phyloP scores from a whole-genome alignment of 2,329 filamentous ascomycete species.

The Diplodia intermedia region DNA sequence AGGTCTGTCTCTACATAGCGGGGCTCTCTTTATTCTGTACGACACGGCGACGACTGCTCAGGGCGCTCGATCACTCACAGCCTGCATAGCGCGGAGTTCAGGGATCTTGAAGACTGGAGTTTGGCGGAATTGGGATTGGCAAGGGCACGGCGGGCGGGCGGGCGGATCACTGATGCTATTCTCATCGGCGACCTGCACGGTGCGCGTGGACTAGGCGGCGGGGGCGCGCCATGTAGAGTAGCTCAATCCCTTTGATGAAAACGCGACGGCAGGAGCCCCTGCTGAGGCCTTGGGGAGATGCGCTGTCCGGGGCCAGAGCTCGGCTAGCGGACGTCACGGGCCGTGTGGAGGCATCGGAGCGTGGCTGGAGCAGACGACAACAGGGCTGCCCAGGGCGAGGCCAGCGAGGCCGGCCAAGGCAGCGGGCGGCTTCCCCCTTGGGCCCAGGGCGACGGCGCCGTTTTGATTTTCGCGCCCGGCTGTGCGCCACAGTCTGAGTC shows the following conservation, averaged over 20 bases:
- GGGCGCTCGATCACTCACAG: conserved; percentile 9
- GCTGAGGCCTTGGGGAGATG: neutral
- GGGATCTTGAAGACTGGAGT: conserved; percentile 27
- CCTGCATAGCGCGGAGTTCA: conserved; percentile 31
- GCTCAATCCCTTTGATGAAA: conserved; percentile 23
- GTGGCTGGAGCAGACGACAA: neutral
- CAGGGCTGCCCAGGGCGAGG: neutral
- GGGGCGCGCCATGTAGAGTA: conserved; percentile 24
- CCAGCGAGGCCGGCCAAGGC: neutral
- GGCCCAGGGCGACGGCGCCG: conserved; percentile 15
- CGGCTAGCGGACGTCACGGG: conserved; percentile 5
- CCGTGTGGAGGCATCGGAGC: conserved; percentile 7
- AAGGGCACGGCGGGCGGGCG: conserved; percentile 21
- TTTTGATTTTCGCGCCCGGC: conserved; percentile 18
- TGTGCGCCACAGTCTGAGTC: conserved; percentile 18
- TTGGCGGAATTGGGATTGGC: conserved; percentile 26
- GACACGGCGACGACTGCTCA: conserved; percentile 17
- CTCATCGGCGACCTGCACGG: neutral
- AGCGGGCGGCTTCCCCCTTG: neutral
- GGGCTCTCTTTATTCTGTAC: conserved; percentile 20
- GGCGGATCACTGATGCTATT: conserved; percentile 24
- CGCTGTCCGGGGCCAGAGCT: conserved; percentile 9
- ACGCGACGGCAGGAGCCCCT: neutral
- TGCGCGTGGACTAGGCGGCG: neutral
- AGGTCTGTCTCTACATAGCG: conserved; percentile 4